Evolutionary conservation across 1,284 basidiomycete species (phyloP).

Genomic region (Heterobasidion occidentale): DNA sequence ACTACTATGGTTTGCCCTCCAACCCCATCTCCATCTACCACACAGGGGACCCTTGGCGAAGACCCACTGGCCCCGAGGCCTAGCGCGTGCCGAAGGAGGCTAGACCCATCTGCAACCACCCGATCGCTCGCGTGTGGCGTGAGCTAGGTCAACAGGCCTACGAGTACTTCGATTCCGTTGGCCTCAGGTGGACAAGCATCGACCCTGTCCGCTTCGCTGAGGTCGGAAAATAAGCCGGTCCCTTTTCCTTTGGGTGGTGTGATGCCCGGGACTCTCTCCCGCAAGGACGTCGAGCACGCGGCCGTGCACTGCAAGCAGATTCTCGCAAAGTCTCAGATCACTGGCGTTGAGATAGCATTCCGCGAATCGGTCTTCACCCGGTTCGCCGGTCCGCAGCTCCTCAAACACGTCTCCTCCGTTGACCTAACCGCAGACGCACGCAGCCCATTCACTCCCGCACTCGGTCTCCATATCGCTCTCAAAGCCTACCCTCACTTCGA

Average conservation of each 20-base stretch:
- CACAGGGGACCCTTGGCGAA: conserved; percentile 14
- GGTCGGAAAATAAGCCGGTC: conserved; percentile 14
- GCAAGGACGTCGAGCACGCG: conserved; percentile 14
- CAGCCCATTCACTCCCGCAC: conserved; percentile 23
- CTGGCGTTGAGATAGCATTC: conserved; percentile 11
- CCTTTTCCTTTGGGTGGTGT: conserved; percentile 18
- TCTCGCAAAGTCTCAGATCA: conserved; percentile 14
- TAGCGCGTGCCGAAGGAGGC: conserved; percentile 20
- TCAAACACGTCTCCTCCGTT: conserved; percentile 11
- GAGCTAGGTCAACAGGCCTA: conserved; percentile 12
- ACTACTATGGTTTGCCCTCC: conserved; percentile 20
- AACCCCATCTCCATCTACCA: conserved; percentile 22
- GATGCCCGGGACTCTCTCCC: conserved; percentile 14
- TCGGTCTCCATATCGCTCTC: conserved; percentile 22
- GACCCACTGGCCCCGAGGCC: conserved; percentile 1
- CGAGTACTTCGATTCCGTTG: conserved; percentile 14
- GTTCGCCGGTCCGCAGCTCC: conserved; percentile 18
- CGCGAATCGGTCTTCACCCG: conserved; percentile 8
- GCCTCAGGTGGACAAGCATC: conserved; percentile 17
- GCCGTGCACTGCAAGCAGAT: conserved; percentile 13
- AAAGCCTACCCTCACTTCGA: conserved; percentile 17
- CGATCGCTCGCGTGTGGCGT: conserved; percentile 16
- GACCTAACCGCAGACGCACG: conserved; percentile 15
- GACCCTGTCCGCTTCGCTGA: conserved; percentile 20
- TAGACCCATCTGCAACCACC: conserved; percentile 21